A percentile compares a stretch with the other conserved stretches of the same genome.
Conservation (phyloP, 108 stramenopile genomes). For the Cyclotella atomus region DNA sequence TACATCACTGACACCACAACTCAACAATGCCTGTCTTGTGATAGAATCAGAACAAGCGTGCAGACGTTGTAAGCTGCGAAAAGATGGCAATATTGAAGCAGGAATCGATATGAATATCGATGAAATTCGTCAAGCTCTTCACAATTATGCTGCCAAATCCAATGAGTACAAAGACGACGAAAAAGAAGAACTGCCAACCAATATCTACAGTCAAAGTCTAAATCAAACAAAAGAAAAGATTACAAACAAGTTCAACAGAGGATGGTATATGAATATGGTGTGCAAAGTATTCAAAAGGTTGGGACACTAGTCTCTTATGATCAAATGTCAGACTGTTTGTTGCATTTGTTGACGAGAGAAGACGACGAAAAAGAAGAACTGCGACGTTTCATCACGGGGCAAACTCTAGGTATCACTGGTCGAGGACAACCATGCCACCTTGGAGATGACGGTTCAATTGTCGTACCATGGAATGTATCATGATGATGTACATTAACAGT, state of each 20-base stretch:
- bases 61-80: conserved; percentile 61
- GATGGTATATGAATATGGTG: conserved; percentile 63
- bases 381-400: conserved; percentile 53
- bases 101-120: conserved; percentile 48
- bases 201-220: too few species aligned
- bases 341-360: conserved; percentile 41
- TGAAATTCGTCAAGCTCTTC: conserved; percentile 26
- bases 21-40: conserved; percentile 31
- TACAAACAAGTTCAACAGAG: conserved; percentile 40
- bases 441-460: conserved; percentile 78
- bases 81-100: conserved; percentile 66
- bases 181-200: too few species aligned
- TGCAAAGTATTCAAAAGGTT: conserved; percentile 42
- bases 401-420: conserved; percentile 62
- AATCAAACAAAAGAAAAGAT: conserved; percentile 22
- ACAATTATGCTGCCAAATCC: conserved; percentile 23
- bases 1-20: conserved; percentile 10
- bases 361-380: conserved; percentile 42
- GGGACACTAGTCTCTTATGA: conserved; percentile 34
- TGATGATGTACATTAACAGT: too few species aligned
- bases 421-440: conserved; percentile 74
- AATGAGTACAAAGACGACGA: conserved; percentile 24
- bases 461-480: conserved; percentile 64
- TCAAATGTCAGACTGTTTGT: conserved; percentile 54
- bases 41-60: conserved; percentile 69